phyloP scores from a whole-genome alignment of 768 basidiomycete species.

The Candolleomyces efflorescens region DNA sequence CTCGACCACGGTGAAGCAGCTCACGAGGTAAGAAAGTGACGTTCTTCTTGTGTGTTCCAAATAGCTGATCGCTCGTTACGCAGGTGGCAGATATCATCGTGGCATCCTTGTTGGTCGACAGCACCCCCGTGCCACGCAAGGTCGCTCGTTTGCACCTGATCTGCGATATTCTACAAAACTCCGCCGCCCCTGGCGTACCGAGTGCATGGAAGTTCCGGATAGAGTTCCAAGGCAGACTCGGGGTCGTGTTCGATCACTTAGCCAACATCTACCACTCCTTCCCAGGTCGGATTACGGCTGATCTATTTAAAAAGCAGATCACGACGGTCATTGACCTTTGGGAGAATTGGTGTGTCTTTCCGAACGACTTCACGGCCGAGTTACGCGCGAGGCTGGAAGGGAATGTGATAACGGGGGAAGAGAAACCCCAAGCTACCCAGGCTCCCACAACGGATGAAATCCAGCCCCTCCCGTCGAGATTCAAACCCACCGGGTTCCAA shows the following conservation, averaged over 20 bases:
- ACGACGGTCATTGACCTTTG: slow-evolving; percentile 87
- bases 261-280: slow-evolving; percentile 94
- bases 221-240: slow-evolving; percentile 87
- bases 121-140: slow-evolving; percentile 97
- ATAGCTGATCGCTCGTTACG: not conserved
- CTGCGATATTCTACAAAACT: slow-evolving; percentile 97
- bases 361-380: slow-evolving; percentile 77
- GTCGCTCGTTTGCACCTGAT: slow-evolving; percentile 92
- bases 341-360: slow-evolving; percentile 98
- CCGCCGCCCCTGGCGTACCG: slow-evolving; percentile 77
- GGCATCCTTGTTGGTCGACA: slow-evolving; percentile 80
- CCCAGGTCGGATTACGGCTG: slow-evolving; percentile 93
- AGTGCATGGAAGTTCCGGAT: slow-evolving; percentile 98
- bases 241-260: slow-evolving; percentile 94
- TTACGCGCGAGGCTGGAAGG: slow-evolving; percentile 77
- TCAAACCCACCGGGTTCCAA: slow-evolving; percentile 77
- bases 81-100: slow-evolving; percentile 91
- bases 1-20: slow-evolving; percentile 96
- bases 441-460: slow-evolving; percentile 3
- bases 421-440: slow-evolving; percentile 16
- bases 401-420: slow-evolving; percentile 26
- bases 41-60: not conserved
- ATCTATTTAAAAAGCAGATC: slow-evolving; percentile 93
- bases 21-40: slow-evolving; percentile 57
- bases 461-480: slow-evolving; percentile 49